phyloP scores from a whole-genome alignment of 1,284 basidiomycete species.

The Cystobasidiaceae sp. region DNA sequence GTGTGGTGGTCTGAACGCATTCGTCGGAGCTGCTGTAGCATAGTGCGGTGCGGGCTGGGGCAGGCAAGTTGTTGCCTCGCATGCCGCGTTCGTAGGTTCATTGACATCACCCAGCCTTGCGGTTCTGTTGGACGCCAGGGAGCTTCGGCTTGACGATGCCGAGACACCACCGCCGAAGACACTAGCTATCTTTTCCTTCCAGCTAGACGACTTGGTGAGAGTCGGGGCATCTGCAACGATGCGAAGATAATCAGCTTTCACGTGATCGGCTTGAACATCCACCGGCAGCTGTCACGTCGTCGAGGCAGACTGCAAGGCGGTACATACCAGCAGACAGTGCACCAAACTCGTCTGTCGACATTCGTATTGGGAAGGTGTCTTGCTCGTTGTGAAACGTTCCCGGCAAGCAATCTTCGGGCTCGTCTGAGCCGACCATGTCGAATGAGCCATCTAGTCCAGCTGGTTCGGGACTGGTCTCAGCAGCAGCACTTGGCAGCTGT shows the following conservation, averaged over 20 bases:
- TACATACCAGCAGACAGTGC: constrained; percentile 12
- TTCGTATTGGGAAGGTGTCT: neutral
- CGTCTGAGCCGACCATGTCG: constrained; percentile 10
- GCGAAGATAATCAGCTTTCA: neutral
- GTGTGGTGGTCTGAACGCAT: no score
- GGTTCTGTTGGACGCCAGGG: neutral
- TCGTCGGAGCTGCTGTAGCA: no score
- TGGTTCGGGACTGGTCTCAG: neutral
- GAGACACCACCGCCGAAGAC: constrained; percentile 3
- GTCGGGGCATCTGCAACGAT: neutral
- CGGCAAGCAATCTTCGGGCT: neutral
- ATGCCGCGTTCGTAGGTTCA: neutral
- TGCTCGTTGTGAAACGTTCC: neutral
- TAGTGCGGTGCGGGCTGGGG: neutral
- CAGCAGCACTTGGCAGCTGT: neutral
- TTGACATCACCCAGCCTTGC: neutral
- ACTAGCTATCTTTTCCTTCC: constrained; percentile 21
- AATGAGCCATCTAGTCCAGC: constrained; percentile 12
- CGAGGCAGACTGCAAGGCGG: neutral
- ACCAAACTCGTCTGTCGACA: constrained; percentile 16
- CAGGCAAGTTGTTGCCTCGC: neutral
- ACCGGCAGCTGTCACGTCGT: neutral
- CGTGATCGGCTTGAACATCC: constrained; percentile 12
- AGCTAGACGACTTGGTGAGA: constrained; percentile 15
- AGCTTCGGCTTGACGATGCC: neutral